These are phyloP conservation scores for Phytophthora uliginosa DNA, from an alignment of 352 stramenopile genomes.

Conservation along the genomic window DNA sequence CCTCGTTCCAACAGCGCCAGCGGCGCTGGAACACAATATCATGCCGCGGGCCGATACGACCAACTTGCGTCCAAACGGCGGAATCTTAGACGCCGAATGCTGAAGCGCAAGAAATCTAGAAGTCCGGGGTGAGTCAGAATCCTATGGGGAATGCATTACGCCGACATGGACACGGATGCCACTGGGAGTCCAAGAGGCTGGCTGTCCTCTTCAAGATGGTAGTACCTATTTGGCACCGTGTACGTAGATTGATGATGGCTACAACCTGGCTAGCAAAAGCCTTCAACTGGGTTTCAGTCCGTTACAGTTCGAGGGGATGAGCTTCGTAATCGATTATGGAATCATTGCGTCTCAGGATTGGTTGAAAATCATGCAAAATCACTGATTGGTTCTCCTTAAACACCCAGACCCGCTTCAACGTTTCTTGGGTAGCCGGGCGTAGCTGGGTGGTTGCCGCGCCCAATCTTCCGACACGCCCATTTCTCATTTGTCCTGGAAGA, in stretches of 20 bases:
- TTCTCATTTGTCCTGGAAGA: constrained; percentile 26
- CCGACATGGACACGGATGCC: background rate
- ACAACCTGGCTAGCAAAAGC: too few relatives aligned
- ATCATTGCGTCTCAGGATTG: constrained; percentile 7
- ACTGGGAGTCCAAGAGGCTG: background rate
- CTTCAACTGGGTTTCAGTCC: background rate
- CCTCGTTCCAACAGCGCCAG: too few relatives aligned
- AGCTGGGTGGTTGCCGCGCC: constrained; percentile 9
- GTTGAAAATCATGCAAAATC: background rate
- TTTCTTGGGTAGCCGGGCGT: constrained; percentile 15
- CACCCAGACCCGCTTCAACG: constrained; percentile 23
- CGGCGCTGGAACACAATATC: too few relatives aligned
- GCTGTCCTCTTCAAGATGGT: background rate
- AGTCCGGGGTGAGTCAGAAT: background rate
- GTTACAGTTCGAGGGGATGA: constrained; percentile 2
- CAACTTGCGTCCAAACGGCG: constrained; percentile 1
- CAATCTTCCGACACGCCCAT: constrained; percentile 22
- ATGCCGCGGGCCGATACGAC: background rate
- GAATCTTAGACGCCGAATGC: constrained; percentile 5
- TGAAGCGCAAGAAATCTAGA: constrained; percentile 19
- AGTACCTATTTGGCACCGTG: background rate
- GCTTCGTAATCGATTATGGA: constrained; percentile 17
- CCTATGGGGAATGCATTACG: background rate
- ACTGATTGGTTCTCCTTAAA: constrained; percentile 5
- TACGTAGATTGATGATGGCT: too few relatives aligned